Base-by-base conservation (phyloP, 1,284 basidiomycete species). In the Cutaneotrichosporon sp. region DNA sequence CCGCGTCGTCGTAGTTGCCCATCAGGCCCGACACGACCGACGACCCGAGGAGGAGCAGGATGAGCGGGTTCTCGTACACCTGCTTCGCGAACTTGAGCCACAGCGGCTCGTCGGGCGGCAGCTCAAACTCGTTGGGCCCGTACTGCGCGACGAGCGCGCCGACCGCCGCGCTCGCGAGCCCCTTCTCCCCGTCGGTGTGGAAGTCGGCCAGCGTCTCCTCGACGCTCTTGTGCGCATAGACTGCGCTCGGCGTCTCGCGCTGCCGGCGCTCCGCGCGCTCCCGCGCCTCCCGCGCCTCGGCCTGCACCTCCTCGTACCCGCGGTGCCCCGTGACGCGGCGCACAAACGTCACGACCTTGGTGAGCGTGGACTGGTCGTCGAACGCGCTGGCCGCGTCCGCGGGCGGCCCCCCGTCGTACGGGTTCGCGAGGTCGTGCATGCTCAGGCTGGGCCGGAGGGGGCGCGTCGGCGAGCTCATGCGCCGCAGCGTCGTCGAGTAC, bases 61-160 rank as follows among this genome's bases (percentile, higher is more conserved):
- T 97, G 7, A 98, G 82, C 0, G 95, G 95, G 73, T 87, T 91
- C 79, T 97, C 95, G 74, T 93, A 95, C 54, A 98, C 92, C 50
- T 91, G 95, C 62, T 79, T 79, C 8, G 89, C 85, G 74, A 98
- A 97, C 81, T 97, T 97, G 75, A 92, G 80, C 60, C 88, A 82
- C 4, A 89, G 78, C 2, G 90, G 88, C 72, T 97, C 92, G 1
- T 90, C 87, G 0, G 89, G 82, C 0, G 86, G 85, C n/a, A 97
- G 91, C 2, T 90, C 86, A 73, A 98, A 97, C 79, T 98, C 95
- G 80, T 98, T 98, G 75, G 92, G 92, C 2, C 93, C 93, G 67
- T 91, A 86, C 5, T 82, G 82, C 29, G 84, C 83, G 34, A 88
- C 84, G 22, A 95, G 83, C n/a, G 83, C 81, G 1, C 86, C 81